Evolutionary conservation across 441 rosid genomes (phyloP), one percentile per base, ranked within the genome.

Genomic region (Theobroma grandiflorum): DNA sequence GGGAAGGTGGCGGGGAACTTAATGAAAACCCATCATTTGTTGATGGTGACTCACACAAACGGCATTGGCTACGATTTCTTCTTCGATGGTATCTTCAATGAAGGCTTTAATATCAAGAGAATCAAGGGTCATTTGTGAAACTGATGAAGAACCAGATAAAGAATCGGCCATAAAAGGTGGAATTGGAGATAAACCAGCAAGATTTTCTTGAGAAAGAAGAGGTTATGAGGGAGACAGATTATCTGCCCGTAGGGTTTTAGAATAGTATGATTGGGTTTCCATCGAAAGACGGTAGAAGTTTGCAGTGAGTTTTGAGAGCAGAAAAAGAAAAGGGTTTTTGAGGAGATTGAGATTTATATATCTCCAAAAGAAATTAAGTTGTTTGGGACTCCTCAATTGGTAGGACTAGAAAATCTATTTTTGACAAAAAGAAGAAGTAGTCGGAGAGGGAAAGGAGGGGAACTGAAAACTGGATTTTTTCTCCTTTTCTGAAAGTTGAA

Each of bases 371-470:
- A 26, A 26, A 26, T 26, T 26, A 26, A 26, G 31, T 26, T 26
- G 31, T 26, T 26, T 33, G 20, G 15, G 70, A 9, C 38, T 49
- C 55, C 77, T 38, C 70, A 35, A 72, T 68, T 43, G 18, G 74
- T 26, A 9, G 9, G 16, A 14, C 4, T 26, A 26, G 31, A 26
- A 47, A 43, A 49, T 53, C 3, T 37, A 16, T 15, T 49, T 52
- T 26, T 31, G 20, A 49, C 7, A 55, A 22, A 53, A n/a, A 65
- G 7, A 65, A 35, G 7, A 20, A 1, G 6, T 45, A 43, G 14
- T 37, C 6, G 20, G 50, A 40, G 50, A 61, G 75, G 22, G 65
- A 14, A 55, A 61, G 83, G 87, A 81, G 84, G 89, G 88, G 81
- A 82, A 55, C 33, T 26, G 65, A 57, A 64, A 26, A 79, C 69